phyloP scores from a whole-genome alignment of 2,329 filamentous ascomycete genomes.

The Neonectria ditissima region DNA sequence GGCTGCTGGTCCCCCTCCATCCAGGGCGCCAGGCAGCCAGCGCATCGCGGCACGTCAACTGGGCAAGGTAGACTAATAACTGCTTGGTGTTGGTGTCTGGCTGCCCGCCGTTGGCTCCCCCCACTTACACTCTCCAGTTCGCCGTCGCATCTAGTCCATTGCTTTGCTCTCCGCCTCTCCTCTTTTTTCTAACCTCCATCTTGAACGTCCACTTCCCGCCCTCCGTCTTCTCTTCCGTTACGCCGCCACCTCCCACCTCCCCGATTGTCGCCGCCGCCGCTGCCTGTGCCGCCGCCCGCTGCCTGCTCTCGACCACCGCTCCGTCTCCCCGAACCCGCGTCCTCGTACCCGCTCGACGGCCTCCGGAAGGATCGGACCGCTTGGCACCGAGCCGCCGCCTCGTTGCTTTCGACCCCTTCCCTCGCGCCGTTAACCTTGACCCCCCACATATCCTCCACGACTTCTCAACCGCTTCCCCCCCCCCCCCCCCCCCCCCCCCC shows the following conservation, averaged over 20 bases:
- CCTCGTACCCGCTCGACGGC: slow-evolving; percentile 3
- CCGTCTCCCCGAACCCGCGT: background rate
- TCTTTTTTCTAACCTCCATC: slow-evolving; percentile 12
- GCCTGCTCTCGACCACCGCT: background rate
- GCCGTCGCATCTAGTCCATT: slow-evolving; percentile 9
- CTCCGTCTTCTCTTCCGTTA: slow-evolving; percentile 6
- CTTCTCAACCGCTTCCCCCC: slow-evolving; percentile 1
- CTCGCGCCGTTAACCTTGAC: slow-evolving; percentile 14
- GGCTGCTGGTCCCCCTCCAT: background rate
- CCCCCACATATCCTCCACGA: slow-evolving; percentile 26
- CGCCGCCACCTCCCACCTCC: slow-evolving; percentile 1
- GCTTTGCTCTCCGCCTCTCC: slow-evolving; percentile 7
- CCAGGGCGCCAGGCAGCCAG: slow-evolving; percentile 40
- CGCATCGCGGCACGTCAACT: slow-evolving; percentile 36
- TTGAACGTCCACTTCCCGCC: background rate
- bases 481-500: no score
- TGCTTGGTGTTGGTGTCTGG: slow-evolving; percentile 2
- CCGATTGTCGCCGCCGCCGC: slow-evolving; percentile 11
- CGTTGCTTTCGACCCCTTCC: slow-evolving; percentile 21
- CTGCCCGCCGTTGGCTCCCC: slow-evolving; percentile 25
- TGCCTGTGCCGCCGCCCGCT: background rate
- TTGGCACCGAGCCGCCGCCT: slow-evolving; percentile 11
- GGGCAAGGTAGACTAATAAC: no score
- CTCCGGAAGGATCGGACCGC: slow-evolving; percentile 31
- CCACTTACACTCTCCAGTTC: slow-evolving; percentile 30